These are phyloP conservation scores for Saccharomycopsis sp. DNA, from an alignment of 805 yeast species.

Conservation along the genomic window DNA sequence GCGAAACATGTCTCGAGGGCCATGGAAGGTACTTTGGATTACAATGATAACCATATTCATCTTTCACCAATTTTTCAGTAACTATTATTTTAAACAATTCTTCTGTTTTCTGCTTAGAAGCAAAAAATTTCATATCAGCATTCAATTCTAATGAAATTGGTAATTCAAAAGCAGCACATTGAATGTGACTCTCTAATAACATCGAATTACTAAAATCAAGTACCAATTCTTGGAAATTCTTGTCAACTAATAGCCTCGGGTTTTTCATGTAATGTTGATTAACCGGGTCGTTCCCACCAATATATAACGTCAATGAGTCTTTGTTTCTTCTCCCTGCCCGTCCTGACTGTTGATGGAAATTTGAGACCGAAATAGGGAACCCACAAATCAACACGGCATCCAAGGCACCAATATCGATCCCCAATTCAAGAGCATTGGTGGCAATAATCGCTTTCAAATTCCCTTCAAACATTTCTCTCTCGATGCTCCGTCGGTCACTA, in stretches of 20 bases:
- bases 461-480: slow-evolving; percentile 85
- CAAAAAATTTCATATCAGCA: slow-evolving; percentile 81
- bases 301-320: slow-evolving; percentile 79
- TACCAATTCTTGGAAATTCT: slow-evolving; percentile 50
- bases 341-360: slow-evolving; percentile 93
- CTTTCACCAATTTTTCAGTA: slow-evolving; percentile 35
- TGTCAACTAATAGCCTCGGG: slow-evolving; percentile 49
- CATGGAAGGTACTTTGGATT: slow-evolving; percentile 62
- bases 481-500: slow-evolving; percentile 79
- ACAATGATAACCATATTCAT: slow-evolving; percentile 45
- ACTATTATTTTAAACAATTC: slow-evolving; percentile 28
- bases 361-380: slow-evolving; percentile 81
- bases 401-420: slow-evolving; percentile 88
- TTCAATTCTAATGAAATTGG: slow-evolving; percentile 46
- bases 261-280: slow-evolving; percentile 70
- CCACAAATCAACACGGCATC: slow-evolving; percentile 93
- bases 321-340: slow-evolving; percentile 87
- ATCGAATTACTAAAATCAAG: slow-evolving; percentile 54
- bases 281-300: slow-evolving; percentile 76
- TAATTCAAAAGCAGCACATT: slow-evolving; percentile 87
- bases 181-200: slow-evolving; percentile 76
- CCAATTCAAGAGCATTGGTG: slow-evolving; percentile 91
- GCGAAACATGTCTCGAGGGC: slow-evolving; percentile 70
- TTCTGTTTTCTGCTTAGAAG: slow-evolving; percentile 35
- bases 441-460: slow-evolving; percentile 80